A percentile compares a stretch with the other conserved stretches of the same genome.
These are phyloP conservation scores for Magnaporthiopsis incrustans DNA, from an alignment of 2,329 filamentous ascomycete species.

Conservation along the genomic window DNA sequence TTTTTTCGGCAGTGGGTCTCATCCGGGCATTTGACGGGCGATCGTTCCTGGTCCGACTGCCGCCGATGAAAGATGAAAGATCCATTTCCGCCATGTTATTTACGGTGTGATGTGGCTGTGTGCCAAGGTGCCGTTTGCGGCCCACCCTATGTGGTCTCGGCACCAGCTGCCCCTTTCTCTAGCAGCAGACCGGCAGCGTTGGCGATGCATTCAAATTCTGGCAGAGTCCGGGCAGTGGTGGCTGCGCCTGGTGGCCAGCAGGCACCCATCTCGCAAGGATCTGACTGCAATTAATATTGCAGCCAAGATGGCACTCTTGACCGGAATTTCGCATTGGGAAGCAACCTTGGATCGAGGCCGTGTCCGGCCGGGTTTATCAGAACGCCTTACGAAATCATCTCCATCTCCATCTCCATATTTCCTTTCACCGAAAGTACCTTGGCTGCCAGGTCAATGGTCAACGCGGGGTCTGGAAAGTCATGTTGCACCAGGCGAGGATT, in stretches of 20 bases:
- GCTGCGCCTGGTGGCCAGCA: too few species aligned
- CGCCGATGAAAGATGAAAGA: background rate
- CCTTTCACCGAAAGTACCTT: too few species aligned
- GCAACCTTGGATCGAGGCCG: background rate
- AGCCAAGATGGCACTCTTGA: background rate
- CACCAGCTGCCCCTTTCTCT: background rate
- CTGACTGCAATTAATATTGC: background rate
- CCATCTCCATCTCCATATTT: too few species aligned
- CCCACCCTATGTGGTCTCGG: background rate
- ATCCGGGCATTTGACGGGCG: background rate
- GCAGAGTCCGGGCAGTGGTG: background rate
- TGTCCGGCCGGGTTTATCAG: too few species aligned
- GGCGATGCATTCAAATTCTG: background rate
- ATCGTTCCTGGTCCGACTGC: background rate
- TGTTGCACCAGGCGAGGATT: too few species aligned
- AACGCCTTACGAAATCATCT: too few species aligned
- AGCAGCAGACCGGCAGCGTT: background rate
- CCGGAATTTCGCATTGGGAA: too few species aligned
- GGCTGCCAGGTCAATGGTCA: too few species aligned
- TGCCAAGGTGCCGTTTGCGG: background rate
- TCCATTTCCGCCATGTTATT: background rate
- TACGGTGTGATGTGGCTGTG: background rate
- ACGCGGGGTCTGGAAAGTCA: too few species aligned
- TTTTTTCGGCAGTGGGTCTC: background rate
- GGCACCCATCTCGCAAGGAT: background rate